phyloP scores from a whole-genome alignment of 1,139 yeast species.

The Pichiaceae sp. region DNA sequence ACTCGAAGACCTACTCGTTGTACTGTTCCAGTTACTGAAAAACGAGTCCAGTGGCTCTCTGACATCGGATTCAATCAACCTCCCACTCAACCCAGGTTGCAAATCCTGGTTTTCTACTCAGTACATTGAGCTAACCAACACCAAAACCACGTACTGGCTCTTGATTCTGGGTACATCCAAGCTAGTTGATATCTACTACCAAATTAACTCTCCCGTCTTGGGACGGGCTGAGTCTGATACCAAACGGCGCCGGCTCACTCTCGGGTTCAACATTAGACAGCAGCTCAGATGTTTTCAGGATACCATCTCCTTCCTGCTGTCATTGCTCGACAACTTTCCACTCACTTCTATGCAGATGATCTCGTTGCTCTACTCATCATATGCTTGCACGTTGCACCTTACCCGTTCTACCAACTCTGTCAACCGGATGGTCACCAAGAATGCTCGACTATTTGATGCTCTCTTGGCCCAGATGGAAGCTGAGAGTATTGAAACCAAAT shows the following conservation, averaged over 20 bases:
- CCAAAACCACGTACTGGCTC: slow-evolving; percentile 28
- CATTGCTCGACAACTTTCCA: neutral
- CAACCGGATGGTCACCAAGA: neutral
- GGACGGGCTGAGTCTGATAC: neutral
- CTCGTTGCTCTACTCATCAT: neutral
- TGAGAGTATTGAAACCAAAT: neutral
- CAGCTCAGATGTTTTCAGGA: neutral
- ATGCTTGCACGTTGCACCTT: neutral
- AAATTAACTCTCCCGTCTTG: slow-evolving; percentile 4
- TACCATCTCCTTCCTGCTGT: neutral
- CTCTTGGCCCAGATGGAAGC: neutral
- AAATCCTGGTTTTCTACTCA: neutral
- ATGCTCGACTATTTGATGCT: neutral
- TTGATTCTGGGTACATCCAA: slow-evolving; percentile 25
- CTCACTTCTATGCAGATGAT: neutral
- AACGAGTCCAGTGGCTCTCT: neutral
- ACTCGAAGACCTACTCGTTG: neutral
- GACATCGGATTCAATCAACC: neutral
- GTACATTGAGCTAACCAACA: neutral
- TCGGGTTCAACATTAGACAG: neutral
- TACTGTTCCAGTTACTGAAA: neutral
- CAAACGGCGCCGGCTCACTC: neutral
- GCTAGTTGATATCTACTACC: slow-evolving; percentile 25
- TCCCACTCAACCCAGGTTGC: neutral
- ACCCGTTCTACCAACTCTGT: neutral